Base-by-base conservation (phyloP, 257 asterid genomes). In the Solanum peruvianum region DNA sequence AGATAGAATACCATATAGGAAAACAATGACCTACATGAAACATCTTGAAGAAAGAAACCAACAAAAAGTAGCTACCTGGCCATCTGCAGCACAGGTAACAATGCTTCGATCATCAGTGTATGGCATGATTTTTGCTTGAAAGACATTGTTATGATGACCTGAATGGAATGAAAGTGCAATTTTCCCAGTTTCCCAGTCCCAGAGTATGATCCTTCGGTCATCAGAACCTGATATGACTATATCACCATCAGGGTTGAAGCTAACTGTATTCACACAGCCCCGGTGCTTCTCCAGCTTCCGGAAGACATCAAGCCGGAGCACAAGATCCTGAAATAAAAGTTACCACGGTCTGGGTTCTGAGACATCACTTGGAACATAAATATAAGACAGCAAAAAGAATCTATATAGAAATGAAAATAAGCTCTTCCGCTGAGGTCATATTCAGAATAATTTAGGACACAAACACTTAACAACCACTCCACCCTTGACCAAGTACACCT, bases 1-100 rank as follows among this genome's bases (percentile, higher is more conserved):
- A 20, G 83, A 37, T 87, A 49, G 39, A 42, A 21, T 45, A 72
- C 33, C 88, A 82, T 80, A 27, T 27, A 18, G 67, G 42, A 35
- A 83, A 18, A 76, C 58, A 41, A 87, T 41, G 64, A 44, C 44
- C 44, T 80, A 47, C 67, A 80, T 80, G 42, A 47, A 45, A 29
- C 67, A 80, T 10, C 42, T 16, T 29, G 85, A 80, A 16, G 66
- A 80, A 47, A 29, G 85, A 45, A 47, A 47, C 29, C 85, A 20
- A 80, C 27, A 47, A 80, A 80, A 80, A 80, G 16, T 64, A 23
- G 76, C 82, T 87, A 96, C 99, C 99, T 95, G 97, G 67, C 99
- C 99, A 89, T 96, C 99, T 88, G 99, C 99, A 87, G 97, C 98
- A 56, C 97, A 95, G 10, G 98, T 96, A 80, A 94, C 98, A 87